Percentiles rank a stretch among this genome's conserved stretches.
Evolutionary conservation across 2,329 filamentous ascomycete genomes (phyloP).

Genomic region (Penicillium psychrosexuale): DNA sequence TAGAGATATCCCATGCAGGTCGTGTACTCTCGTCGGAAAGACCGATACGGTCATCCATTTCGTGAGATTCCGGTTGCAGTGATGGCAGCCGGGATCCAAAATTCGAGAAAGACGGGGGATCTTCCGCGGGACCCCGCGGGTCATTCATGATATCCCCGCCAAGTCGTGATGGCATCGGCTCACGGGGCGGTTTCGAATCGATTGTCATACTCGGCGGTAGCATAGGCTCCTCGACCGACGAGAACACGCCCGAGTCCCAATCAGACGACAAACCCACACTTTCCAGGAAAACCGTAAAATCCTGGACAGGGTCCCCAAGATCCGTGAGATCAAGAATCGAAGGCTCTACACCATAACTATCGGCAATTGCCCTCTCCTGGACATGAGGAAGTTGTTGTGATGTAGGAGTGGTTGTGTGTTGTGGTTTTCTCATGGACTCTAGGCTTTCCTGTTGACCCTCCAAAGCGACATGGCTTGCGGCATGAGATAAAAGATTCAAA

Average conservation of each 20-base stretch:
- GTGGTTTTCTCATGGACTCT: conserved; percentile 37
- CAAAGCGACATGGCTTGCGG: conserved; percentile 49
- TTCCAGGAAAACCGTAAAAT: conserved; percentile 49
- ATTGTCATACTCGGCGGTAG: conserved; percentile 37
- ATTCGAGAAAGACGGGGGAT: conserved; percentile 47
- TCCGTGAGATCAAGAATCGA: conserved; percentile 47
- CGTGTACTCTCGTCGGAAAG: conserved; percentile 43
- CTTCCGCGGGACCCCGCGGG: conserved; percentile 37
- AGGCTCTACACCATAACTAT: conserved; percentile 44
- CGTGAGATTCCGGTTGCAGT: conserved; percentile 46
- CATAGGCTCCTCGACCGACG: conserved; percentile 41
- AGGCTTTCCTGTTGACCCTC: conserved; percentile 45
- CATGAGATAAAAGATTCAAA: conserved; percentile 48
- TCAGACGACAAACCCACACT: conserved; percentile 50
- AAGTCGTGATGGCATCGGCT: conserved; percentile 32
- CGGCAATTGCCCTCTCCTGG: conserved; percentile 40
- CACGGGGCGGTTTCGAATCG: conserved; percentile 36
- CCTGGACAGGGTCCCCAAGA: conserved; percentile 48
- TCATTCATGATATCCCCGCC: conserved; percentile 42
- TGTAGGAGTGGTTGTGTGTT: conserved; percentile 30
- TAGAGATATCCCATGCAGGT: conserved; percentile 48
- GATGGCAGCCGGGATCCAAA: conserved; percentile 49
- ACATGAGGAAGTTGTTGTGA: conserved; percentile 35
- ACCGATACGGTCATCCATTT: conserved; percentile 44
- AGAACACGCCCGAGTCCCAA: conserved; percentile 50